phyloP scores from a whole-genome alignment of 495 filamentous ascomycete genomes.

The Daldinia loculata region DNA sequence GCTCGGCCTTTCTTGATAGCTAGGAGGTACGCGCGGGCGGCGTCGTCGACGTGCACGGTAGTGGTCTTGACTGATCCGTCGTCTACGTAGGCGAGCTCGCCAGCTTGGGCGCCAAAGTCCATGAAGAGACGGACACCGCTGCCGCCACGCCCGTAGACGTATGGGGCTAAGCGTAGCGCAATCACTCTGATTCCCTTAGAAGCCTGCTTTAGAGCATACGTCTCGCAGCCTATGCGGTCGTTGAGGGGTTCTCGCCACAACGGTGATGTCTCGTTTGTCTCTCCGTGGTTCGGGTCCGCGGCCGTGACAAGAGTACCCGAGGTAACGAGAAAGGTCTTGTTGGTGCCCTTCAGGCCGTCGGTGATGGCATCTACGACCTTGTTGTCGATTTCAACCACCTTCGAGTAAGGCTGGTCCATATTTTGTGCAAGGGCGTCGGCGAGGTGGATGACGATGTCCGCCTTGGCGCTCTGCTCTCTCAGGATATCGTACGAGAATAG shows the following conservation, averaged over 20 bases:
- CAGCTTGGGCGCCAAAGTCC: conserved; percentile 30
- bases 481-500: conserved; percentile 48
- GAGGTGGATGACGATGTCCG: conserved; percentile 53
- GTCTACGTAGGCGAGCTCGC: conserved; percentile 39
- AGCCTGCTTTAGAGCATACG: conserved; percentile 37
- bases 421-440: conserved; percentile 41
- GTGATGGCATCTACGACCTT: conserved; percentile 50
- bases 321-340: conserved; percentile 50
- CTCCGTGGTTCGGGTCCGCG: conserved; percentile 44
- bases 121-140: conserved; percentile 48
- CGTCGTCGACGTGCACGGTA: conserved; percentile 55
- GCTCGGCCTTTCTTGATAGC: conserved; percentile 39
- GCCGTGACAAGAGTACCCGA: conserved; percentile 46
- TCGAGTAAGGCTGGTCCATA: conserved; percentile 40
- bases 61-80: conserved; percentile 36
- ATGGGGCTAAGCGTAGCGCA: conserved; percentile 52
- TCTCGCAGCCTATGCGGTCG: conserved; percentile 41
- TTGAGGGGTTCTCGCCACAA: conserved; percentile 31
- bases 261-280: conserved; percentile 49
- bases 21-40: conserved; percentile 51
- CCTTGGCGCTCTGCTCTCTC: conserved; percentile 41
- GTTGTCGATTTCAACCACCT: conserved; percentile 40
- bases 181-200: conserved; percentile 45
- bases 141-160: conserved; percentile 54
- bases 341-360: conserved; percentile 41